These are phyloP conservation scores for Trypanosoma mega DNA, from an alignment of 208 protist species.

Conservation along the genomic window DNA sequence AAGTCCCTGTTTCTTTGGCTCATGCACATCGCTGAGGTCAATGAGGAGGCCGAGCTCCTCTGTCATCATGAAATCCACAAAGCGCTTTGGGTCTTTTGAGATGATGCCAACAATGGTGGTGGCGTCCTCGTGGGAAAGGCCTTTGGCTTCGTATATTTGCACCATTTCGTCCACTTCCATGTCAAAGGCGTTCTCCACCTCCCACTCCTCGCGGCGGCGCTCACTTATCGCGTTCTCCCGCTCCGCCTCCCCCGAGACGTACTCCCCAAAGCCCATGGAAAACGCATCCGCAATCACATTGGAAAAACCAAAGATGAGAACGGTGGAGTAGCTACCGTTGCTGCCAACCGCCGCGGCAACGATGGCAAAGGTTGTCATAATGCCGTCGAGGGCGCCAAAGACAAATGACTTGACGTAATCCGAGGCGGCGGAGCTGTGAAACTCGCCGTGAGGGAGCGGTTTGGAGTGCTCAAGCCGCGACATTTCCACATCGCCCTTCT, in stretches of 20 bases:
- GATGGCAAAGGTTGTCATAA: slow-evolving; percentile 95
- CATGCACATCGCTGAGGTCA: slow-evolving; percentile 72
- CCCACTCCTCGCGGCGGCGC: slow-evolving; percentile 91
- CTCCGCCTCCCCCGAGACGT: slow-evolving; percentile 90
- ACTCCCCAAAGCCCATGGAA: slow-evolving; percentile 96
- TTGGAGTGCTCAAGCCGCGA: slow-evolving; percentile 82
- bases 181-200: slow-evolving; percentile 93
- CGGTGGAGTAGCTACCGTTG: slow-evolving; percentile 74
- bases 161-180: slow-evolving; percentile 94
- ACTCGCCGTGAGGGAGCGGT: slow-evolving; percentile 57
- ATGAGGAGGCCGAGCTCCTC: slow-evolving; percentile 91
- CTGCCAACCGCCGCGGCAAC: slow-evolving; percentile 89
- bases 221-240: slow-evolving; percentile 85
- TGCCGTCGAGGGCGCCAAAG: slow-evolving; percentile 95
- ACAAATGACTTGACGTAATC: slow-evolving; percentile 95
- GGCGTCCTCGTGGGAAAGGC: slow-evolving; percentile 89
- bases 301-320: slow-evolving; percentile 93
- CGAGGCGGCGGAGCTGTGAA: slow-evolving; percentile 80
- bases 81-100: slow-evolving; percentile 91
- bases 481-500: slow-evolving; percentile 65
- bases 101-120: slow-evolving; percentile 92
- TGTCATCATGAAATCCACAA: slow-evolving; percentile 96
- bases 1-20: slow-evolving; percentile 84
- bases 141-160: slow-evolving; percentile 93
- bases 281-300: slow-evolving; percentile 95